Base-by-base conservation (phyloP, 768 basidiomycete species). In the Gyrodon lividus region DNA sequence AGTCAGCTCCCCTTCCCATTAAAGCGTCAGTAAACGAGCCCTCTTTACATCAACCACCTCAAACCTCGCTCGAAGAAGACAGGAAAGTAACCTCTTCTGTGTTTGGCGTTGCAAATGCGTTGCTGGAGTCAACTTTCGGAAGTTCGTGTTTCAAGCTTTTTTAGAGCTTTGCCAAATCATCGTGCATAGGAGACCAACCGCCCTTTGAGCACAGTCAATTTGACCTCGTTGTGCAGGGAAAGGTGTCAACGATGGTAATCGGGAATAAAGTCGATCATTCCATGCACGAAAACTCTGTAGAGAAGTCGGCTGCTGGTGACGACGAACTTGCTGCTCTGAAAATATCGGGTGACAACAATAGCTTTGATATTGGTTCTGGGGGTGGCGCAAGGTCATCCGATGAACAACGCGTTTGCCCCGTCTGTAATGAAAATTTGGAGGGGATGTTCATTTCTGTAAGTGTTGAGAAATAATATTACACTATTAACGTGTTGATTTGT, bases 281-380 rank as follows among this genome's bases (percentile, higher is more conserved):
- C 6, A 5, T n/a, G 19, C 24, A 38, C 16, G 59, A 51, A 12
- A 67, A 68, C 49, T 34, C 63, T 22, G 73, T 72, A 16, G 77
- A 78, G 28, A 82, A 83, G 6, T 91, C 89, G 89, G 80, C 74
- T 38, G 82, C 73, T 59, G 87, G 81, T 10, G 89, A 92, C 58
- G 91, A 92, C 56, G 91, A 86, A 65, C 65, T 77, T 6, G 68
- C 65, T 51, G 58, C 67, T 17, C 61, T 70, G 48, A 68, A 70
- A 13, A 60, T 56, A 9, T 61, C 60, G 12, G 70, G 69, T 19
- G 59, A 3, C 6, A 70, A 69, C 17, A 59, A 62, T 33, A 28
- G 4, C 7, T 2, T 20, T 7, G 58, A 61, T 22, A 56, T 62
- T 4, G 65, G 67, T 20, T 57, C 68, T 10, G 61, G 50, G 17